Evolutionary conservation across 441 rosid genomes (phyloP).

Genomic region (Theobroma grandiflorum): DNA sequence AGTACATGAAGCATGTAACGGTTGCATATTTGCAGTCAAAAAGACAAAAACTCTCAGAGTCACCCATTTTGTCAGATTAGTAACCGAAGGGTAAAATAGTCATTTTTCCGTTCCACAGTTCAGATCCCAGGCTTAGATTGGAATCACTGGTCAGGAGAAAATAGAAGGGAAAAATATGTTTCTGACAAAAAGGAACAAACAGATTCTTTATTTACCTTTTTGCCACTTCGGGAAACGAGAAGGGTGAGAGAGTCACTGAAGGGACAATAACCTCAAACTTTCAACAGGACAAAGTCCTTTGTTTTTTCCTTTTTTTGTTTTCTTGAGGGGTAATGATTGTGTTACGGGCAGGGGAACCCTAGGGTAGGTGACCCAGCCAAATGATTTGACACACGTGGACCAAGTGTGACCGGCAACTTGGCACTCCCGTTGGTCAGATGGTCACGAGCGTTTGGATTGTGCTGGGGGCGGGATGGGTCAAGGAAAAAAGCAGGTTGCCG

Average conservation of each 20-base stretch:
- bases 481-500: background rate
- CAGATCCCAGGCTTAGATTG: background rate
- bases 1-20: conserved; percentile 23
- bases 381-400: conserved; percentile 42
- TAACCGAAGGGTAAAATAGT: background rate
- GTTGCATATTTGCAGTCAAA: conserved; percentile 34
- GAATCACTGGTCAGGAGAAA: background rate
- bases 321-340: conserved; percentile 39
- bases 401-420: conserved; percentile 35
- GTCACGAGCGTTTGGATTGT: background rate
- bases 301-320: background rate
- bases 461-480: background rate
- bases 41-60: background rate
- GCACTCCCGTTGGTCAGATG: background rate
- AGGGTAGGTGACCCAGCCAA: conserved; percentile 5
- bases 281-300: background rate
- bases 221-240: background rate
- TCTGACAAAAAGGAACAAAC: conserved; percentile 1
- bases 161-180: background rate
- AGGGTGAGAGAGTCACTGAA: background rate
- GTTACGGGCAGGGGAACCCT: conserved; percentile 28
- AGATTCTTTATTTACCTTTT: background rate
- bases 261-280: background rate
- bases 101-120: background rate
- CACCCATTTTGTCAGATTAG: background rate